Evolutionary conservation across 441 rosid genomes (phyloP).

Genomic region (Croton laevigatus): DNA sequence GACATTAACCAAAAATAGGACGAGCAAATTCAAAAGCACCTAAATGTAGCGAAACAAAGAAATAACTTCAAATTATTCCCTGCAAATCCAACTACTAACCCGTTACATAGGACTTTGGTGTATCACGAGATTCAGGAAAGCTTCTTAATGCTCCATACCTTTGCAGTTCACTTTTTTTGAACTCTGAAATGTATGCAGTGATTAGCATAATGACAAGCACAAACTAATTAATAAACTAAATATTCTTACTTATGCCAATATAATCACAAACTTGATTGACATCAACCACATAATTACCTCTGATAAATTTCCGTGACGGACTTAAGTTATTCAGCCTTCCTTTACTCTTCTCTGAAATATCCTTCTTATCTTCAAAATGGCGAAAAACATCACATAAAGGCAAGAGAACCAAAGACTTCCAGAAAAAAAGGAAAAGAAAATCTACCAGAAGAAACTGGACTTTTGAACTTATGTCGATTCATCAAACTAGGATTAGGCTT

Average conservation of each 20-base stretch:
- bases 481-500: conserved; percentile 26
- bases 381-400: not conserved
- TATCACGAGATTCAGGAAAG: conserved; percentile 23
- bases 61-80: too few species aligned
- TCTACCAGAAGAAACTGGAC: conserved; percentile 41
- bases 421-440: conserved; percentile 6
- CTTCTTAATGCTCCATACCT: conserved; percentile 36
- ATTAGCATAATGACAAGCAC: not conserved
- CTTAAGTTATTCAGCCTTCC: conserved; percentile 30
- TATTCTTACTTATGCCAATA: not conserved
- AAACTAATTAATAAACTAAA: conserved; percentile 5
- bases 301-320: conserved; percentile 45
- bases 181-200: conserved; percentile 39
- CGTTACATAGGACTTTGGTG: conserved; percentile 23
- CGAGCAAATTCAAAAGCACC: not conserved
- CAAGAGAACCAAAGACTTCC: not conserved
- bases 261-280: not conserved
- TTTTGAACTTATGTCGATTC: conserved; percentile 40
- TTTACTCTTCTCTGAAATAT: conserved; percentile 28
- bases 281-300: conserved; percentile 31
- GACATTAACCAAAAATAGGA: not conserved
- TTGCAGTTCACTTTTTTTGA: conserved; percentile 50
- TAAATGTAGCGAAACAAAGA: conserved; percentile 2
- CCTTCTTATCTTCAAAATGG: conserved; percentile 32
- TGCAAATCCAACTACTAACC: conserved; percentile 32